phyloP scores from a whole-genome alignment of 148 eudicot genomes.

The Heliamphora exappendiculata region DNA sequence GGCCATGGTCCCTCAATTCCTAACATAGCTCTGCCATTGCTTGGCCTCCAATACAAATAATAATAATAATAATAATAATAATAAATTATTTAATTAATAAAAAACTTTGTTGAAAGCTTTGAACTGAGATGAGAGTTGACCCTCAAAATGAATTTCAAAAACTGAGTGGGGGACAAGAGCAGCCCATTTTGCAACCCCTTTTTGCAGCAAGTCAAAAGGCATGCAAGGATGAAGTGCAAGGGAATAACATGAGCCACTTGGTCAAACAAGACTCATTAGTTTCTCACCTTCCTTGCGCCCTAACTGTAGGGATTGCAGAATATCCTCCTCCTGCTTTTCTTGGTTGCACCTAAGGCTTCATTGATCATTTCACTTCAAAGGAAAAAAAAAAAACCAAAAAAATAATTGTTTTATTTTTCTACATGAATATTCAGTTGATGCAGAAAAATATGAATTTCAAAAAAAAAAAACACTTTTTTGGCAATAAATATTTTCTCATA shows the following conservation, averaged over 20 bases:
- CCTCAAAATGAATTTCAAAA: background rate
- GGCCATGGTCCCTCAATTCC: too few relatives aligned
- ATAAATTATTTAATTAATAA: too few relatives aligned
- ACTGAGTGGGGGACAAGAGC: conserved; percentile 18
- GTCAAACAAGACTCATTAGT: background rate
- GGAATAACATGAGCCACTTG: background rate
- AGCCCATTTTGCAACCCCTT: conserved; percentile 11
- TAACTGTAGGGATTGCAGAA: background rate
- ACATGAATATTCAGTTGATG: too few relatives aligned
- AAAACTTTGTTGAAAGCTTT: background rate
- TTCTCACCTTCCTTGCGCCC: background rate
- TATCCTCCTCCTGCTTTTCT: background rate
- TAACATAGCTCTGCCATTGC: too few relatives aligned
- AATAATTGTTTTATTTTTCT: too few relatives aligned
- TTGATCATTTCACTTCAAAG: too few relatives aligned
- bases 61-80: too few relatives aligned
- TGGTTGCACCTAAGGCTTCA: background rate
- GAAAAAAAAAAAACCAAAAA: too few relatives aligned
- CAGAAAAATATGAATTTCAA: too few relatives aligned
- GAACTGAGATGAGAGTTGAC: conserved; percentile 17
- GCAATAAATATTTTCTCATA: too few relatives aligned
- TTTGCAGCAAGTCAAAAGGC: conserved; percentile 10
- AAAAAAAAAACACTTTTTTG: too few relatives aligned
- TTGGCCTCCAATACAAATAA: too few relatives aligned
- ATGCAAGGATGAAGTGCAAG: background rate